These are phyloP conservation scores for Gentiana straminea DNA, from an alignment of 257 asterid species.

Conservation along the genomic window DNA sequence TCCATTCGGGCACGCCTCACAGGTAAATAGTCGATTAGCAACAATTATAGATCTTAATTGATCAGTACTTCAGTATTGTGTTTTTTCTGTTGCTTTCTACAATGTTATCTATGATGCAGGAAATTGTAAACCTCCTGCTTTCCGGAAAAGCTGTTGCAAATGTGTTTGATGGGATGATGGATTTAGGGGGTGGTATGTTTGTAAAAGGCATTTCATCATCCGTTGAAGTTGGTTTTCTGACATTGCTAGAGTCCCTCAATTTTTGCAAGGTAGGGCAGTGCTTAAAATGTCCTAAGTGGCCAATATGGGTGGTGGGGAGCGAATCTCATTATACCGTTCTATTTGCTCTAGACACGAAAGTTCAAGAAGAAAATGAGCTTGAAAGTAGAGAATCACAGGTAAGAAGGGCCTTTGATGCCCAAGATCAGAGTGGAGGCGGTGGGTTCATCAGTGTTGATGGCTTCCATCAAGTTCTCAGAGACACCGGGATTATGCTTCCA, in stretches of 20 bases:
- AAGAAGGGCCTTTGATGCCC: conserved; percentile 85
- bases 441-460: conserved; percentile 93
- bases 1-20: conserved; percentile 99
- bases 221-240: conserved; percentile 94
- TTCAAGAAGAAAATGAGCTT: conserved; percentile 81
- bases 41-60: conserved; percentile 1
- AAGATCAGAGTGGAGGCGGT: conserved; percentile 98
- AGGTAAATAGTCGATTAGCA: conserved; percentile 37
- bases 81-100: neutral
- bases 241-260: conserved; percentile 83
- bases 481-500: conserved; percentile 52
- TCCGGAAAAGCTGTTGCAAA: conserved; percentile 85
- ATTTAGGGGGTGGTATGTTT: conserved; percentile 90
- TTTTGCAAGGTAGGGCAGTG: conserved; percentile 84
- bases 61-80: neutral
- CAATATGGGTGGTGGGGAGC: conserved; percentile 98
- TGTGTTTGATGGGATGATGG: conserved; percentile 88
- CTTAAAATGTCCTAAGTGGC: conserved; percentile 90
- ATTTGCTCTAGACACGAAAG: conserved; percentile 76
- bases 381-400: conserved; percentile 69
- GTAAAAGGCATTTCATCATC: conserved; percentile 77
- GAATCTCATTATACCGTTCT: conserved; percentile 94
- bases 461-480: conserved; percentile 67
- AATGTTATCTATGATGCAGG: conserved; percentile 34
- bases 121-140: conserved; percentile 88